Base-by-base conservation (phyloP, 148 eudicot species). In the Dianthus caryophyllus region DNA sequence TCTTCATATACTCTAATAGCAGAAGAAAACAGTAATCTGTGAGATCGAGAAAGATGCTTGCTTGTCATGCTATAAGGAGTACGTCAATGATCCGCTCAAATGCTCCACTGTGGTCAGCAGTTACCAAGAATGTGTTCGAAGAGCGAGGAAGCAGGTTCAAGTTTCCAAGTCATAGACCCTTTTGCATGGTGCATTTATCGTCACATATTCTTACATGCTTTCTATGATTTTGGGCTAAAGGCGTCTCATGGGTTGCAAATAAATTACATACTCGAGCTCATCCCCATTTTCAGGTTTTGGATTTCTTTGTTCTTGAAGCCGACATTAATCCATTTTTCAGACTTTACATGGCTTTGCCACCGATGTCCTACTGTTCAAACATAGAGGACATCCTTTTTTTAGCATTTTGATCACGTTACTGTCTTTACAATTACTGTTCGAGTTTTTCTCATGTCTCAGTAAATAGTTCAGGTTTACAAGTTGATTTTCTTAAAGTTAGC, bases 51-150 rank as follows among this genome's bases (percentile, higher is more conserved):
- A 76, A 79, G 83, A 82, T 67, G 87, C 85, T 26, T 89, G 96
- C 63, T 57, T 76, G 55, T 77, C 86, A 48, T 93, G 98, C 80
- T 87, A 87, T 77, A 87, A 84, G 74, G 95, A 84, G 66, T 65
- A 87, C 73, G 61, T 70, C 68, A 75, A 86, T 52, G 80, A 86
- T 36, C 85, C 96, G 16, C 80, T 93, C 66, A 87, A 76, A 80
- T 93, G 98, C 73, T 83, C 87, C 17, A 69, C 55, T 54, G 16
- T 82, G n/a, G 96, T 89, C 12, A 66, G 76, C 7, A 75, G 72
- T 50, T 93, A 73, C 76, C 84, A 82, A 48, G 80, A 86, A 43
- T 93, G 96, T 71, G 89, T 84, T 24, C 88, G 88, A 21, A 80
- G 70, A 71, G 88, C 76, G 49, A 83, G 86, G 77, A 87, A 84